phyloP scores from a whole-genome alignment of 805 yeast genomes.

The Zygoascus ofunaensis region DNA sequence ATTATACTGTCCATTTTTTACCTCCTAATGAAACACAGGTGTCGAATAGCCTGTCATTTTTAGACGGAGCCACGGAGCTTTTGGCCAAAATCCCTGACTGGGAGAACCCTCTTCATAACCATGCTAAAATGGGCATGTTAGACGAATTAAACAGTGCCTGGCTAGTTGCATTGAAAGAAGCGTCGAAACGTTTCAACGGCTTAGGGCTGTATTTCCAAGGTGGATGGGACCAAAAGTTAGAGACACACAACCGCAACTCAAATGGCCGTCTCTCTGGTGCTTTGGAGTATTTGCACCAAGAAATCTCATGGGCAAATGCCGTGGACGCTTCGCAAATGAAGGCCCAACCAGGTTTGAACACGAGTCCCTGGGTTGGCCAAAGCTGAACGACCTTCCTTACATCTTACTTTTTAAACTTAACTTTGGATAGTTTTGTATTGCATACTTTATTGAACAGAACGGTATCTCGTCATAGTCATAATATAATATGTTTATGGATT shows the following conservation, averaged over 20 bases:
- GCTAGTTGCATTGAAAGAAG: conserved; percentile 38
- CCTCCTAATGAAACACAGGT: conserved; percentile 59
- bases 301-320: conserved; percentile 27
- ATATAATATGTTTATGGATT: too few species aligned
- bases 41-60: conserved; percentile 47
- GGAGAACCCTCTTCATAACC: conserved; percentile 37
- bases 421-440: not conserved
- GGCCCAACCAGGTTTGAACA: not conserved
- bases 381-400: too few species aligned
- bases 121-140: conserved; percentile 41
- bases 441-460: not conserved
- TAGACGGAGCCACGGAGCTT: conserved; percentile 51
- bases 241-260: conserved; percentile 37
- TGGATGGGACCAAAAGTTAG: conserved; percentile 36
- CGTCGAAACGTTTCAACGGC: conserved; percentile 30
- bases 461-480: too few species aligned
- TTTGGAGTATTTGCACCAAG: conserved; percentile 36
- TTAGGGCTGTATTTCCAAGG: conserved; percentile 29
- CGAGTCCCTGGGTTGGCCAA: not conserved
- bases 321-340: not conserved
- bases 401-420: too few species aligned
- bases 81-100: conserved; percentile 62
- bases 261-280: conserved; percentile 36
- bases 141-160: conserved; percentile 54
- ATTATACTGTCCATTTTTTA: conserved; percentile 60